These are phyloP conservation scores for Blastobotrys serpentis DNA, from an alignment of 1,139 yeast species.

Conservation along the genomic window DNA sequence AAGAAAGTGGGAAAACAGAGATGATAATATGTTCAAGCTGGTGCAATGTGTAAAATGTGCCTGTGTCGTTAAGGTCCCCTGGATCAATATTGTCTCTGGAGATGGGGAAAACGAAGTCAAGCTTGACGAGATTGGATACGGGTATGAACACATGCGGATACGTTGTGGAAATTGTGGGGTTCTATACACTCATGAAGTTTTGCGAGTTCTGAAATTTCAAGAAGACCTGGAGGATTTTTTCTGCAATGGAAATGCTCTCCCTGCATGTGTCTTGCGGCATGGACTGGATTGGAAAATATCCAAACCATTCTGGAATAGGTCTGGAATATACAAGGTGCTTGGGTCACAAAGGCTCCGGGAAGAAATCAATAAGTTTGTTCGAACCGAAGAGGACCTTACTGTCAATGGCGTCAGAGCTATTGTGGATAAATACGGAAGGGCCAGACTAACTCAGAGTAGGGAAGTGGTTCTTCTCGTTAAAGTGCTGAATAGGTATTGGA, in stretches of 20 bases:
- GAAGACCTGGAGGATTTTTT: slow-evolving; percentile 13
- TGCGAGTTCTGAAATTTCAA: slow-evolving; percentile 20
- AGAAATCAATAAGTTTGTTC: neutral
- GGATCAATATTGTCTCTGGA: neutral
- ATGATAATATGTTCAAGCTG: slow-evolving; percentile 16
- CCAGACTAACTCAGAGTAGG: neutral
- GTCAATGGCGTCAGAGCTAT: neutral
- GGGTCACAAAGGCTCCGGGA: slow-evolving; percentile 4
- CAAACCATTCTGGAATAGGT: neutral
- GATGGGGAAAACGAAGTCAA: neutral
- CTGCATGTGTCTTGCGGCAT: slow-evolving; percentile 5
- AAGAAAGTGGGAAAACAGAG: slow-evolving; percentile 19
- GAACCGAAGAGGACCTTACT: neutral
- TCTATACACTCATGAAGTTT: slow-evolving; percentile 13
- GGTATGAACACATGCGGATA: slow-evolving; percentile 7
- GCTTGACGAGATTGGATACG: slow-evolving; percentile 4
- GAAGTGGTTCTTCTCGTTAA: neutral
- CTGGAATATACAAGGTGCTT: neutral
- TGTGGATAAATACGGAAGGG: neutral
- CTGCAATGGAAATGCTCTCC: neutral
- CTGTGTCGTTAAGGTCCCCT: slow-evolving; percentile 3
- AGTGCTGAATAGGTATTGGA: slow-evolving; percentile 27
- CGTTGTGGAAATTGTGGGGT: slow-evolving; percentile 12
- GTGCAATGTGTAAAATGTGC: slow-evolving; percentile 15
- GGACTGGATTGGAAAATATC: neutral